These are phyloP conservation scores for Paecilomyces variotii DNA, from an alignment of 2,329 filamentous ascomycete genomes.

Conservation along the genomic window DNA sequence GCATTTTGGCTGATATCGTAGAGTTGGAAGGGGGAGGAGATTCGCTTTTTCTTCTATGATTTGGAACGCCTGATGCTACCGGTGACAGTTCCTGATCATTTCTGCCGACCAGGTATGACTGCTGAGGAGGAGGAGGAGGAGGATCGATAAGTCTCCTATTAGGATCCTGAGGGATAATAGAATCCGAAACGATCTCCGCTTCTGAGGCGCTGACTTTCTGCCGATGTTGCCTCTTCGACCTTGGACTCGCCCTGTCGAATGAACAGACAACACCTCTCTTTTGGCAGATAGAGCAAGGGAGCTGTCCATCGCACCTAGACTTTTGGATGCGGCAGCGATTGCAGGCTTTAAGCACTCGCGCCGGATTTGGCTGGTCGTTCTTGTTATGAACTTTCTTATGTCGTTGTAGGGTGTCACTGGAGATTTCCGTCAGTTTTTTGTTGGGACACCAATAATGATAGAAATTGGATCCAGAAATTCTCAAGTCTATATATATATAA, in stretches of 20 bases:
- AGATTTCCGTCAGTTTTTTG: neutral
- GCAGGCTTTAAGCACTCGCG: constrained; percentile 4
- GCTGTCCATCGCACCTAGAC: constrained; percentile 6
- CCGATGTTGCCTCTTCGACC: neutral
- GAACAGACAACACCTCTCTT: constrained; percentile 6
- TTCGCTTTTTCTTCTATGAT: neutral
- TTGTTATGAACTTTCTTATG: constrained; percentile 4
- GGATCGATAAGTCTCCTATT: neutral
- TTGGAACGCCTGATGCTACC: neutral
- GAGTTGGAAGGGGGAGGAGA: neutral
- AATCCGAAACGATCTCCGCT: neutral
- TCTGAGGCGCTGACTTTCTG: neutral
- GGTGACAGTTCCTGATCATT: neutral
- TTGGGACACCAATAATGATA: neutral
- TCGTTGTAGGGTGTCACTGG: constrained; percentile 6
- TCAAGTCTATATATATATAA: too few species aligned
- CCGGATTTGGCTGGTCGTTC: neutral
- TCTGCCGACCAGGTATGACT: neutral
- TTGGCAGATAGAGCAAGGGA: constrained; percentile 6
- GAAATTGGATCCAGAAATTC: too few species aligned
- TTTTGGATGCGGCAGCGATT: constrained; percentile 7
- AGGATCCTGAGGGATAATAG: neutral
- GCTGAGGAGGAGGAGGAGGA: neutral
- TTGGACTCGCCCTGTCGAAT: constrained; percentile 1
- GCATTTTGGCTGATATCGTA: neutral